These are phyloP conservation scores for Cyberlindnera mycetangii DNA, from an alignment of 805 yeast genomes.

Conservation along the genomic window DNA sequence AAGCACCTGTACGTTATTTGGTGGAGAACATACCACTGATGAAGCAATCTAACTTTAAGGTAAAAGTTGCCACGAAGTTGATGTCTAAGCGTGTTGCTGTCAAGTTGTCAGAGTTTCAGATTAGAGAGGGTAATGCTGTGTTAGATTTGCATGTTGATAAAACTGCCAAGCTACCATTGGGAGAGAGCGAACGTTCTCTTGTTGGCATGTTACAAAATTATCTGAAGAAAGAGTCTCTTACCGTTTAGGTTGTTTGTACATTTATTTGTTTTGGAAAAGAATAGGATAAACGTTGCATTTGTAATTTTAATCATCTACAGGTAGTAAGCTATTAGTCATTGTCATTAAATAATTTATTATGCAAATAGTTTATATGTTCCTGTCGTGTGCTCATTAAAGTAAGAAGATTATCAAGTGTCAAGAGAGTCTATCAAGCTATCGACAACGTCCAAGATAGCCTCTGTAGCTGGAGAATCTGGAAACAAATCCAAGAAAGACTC, in stretches of 20 bases:
- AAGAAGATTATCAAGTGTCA: conserved; percentile 20
- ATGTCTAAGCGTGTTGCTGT: conserved; percentile 47
- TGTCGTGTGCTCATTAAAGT: not conserved
- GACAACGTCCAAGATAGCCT: conserved; percentile 81
- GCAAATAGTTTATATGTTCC: not conserved
- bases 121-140: conserved; percentile 14
- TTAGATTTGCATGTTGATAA: conserved; percentile 30
- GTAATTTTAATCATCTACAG: not conserved
- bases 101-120: conserved; percentile 13
- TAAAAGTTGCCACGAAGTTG: conserved; percentile 48
- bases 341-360: not conserved
- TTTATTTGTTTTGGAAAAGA: not conserved
- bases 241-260: conserved; percentile 2
- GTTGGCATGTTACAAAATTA: conserved; percentile 13
- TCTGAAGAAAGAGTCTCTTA: conserved; percentile 10
- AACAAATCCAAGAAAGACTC: conserved; percentile 75
- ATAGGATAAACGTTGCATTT: conserved; percentile 4
- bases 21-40: conserved; percentile 45
- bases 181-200: conserved; percentile 30
- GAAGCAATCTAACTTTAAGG: conserved; percentile 33
- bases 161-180: conserved; percentile 39
- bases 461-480: conserved; percentile 92
- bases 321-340: not conserved
- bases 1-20: conserved; percentile 36
- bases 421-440: conserved; percentile 61